Conservation (phyloP, 805 yeast genomes). For the Priceomyces haplophilus region DNA sequence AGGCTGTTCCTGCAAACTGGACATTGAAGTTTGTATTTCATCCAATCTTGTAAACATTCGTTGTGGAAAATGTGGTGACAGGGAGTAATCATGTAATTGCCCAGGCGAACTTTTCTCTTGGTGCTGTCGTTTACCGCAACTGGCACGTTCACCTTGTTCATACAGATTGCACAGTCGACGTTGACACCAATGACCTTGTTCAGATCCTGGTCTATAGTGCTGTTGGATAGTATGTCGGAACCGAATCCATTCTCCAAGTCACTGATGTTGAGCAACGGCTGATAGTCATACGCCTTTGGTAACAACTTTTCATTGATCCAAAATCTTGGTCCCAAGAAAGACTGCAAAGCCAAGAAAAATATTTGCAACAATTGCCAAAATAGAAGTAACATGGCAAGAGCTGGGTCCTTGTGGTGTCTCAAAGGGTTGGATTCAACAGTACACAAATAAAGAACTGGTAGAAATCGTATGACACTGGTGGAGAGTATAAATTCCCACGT, state of each 20-base stretch:
- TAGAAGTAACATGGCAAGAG: constrained; percentile 44
- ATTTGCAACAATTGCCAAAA: constrained; percentile 65
- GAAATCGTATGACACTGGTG: constrained; percentile 55
- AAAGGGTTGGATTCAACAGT: constrained; percentile 56
- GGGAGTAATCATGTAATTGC: constrained; percentile 76
- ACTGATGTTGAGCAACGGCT: constrained; percentile 55
- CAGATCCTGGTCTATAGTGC: constrained; percentile 24
- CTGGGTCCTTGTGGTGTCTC: constrained; percentile 62
- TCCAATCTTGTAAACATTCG: constrained; percentile 88
- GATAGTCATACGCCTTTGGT: constrained; percentile 85
- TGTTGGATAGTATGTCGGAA: constrained; percentile 44
- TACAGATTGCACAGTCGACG: constrained; percentile 86
- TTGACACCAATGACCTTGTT: constrained; percentile 38
- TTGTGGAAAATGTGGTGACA: constrained; percentile 89
- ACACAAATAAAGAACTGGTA: constrained; percentile 66
- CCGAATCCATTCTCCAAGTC: constrained; percentile 66
- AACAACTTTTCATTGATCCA: constrained; percentile 71
- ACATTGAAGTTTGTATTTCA: constrained; percentile 88
- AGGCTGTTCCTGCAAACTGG: constrained; percentile 86
- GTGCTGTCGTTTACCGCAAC: constrained; percentile 21
- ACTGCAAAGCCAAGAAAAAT: constrained; percentile 56
- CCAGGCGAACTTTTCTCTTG: constrained; percentile 8
- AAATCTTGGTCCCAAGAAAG: constrained; percentile 73
- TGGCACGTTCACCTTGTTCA: constrained; percentile 70
- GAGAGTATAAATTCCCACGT: constrained; percentile 76